These are phyloP conservation scores for Psidium friedrichsthalianum DNA, from an alignment of 345 rosid species.

Conservation along the genomic window DNA sequence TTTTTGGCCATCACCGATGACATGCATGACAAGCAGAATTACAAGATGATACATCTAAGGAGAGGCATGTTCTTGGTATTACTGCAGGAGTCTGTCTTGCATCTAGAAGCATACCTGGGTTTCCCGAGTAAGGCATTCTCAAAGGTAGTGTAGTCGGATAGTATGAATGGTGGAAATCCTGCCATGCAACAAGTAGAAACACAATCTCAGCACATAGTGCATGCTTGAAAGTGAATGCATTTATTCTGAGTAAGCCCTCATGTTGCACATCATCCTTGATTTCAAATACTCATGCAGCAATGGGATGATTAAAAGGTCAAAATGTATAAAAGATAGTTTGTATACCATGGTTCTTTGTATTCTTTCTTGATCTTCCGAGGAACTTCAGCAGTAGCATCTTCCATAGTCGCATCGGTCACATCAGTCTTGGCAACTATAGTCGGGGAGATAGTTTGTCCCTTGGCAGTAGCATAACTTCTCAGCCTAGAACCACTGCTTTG, in stretches of 20 bases:
- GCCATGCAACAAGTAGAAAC: constrained; percentile 7
- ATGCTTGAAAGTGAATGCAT: not conserved
- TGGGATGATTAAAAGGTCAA: not conserved
- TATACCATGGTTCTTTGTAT: constrained; percentile 48
- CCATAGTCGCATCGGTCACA: not conserved
- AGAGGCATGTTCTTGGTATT: not conserved
- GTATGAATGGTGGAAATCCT: constrained; percentile 42
- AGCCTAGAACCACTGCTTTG: constrained; percentile 6
- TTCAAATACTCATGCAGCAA: not conserved
- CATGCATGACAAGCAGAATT: not conserved
- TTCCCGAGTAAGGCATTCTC: constrained; percentile 62
- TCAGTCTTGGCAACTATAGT: constrained; percentile 9
- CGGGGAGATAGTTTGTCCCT: not conserved
- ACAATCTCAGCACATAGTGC: constrained; percentile 1
- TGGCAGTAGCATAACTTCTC: constrained; percentile 4
- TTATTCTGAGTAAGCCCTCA: not conserved
- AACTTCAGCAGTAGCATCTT: not conserved
- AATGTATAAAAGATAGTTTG: not conserved
- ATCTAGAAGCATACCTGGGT: constrained; percentile 53
- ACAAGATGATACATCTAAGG: not conserved
- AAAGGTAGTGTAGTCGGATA: constrained; percentile 71
- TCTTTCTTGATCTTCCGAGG: constrained; percentile 7
- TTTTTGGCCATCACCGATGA: not conserved
- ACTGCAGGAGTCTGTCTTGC: not conserved
- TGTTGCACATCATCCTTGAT: not conserved